Base-by-base conservation (phyloP, 495 filamentous ascomycete genomes). In the Penicillium odoratum region DNA sequence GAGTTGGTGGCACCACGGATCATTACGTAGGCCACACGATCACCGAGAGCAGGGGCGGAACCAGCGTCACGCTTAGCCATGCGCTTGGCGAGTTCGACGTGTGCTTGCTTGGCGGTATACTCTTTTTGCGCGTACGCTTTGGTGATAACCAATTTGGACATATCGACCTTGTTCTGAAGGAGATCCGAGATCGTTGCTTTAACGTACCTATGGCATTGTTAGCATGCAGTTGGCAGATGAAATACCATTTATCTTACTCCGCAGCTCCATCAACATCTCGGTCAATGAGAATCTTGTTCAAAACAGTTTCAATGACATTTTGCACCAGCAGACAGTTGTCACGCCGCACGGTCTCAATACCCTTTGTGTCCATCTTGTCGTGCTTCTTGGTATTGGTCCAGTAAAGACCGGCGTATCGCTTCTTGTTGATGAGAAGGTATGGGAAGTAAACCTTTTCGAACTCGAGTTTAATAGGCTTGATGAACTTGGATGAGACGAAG, bases 401-500 rank as follows among this genome's bases (percentile, higher is more conserved):
- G 76, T 92, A 98, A 13, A 99, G 78, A 33, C 94, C 94, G 11
- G 94, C 94, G 62, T 99, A 99, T 53, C 94, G 89, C 81, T 99
- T 99, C 76, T 99, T 99, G 84, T 99, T 99, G 84, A 99, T 99
- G 43, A 99, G 80, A 33, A 99, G 81, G 70, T 99, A 99, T 1
- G 94, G 94, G 68, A 90, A 99, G 72, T 99, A 99, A 3, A 99
- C 94, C 73, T 99, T 99, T 68, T 99, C 94, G 76, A 99, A 99
- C 69, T 99, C 94, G 16, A 99, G 83, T 75, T 97, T 99, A 78
- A 99, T 99, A 6, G 94, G 94, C 61, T 88, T 92, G 70, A 92
- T 76, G 73, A 98, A 98, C 68, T 97, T 96, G 25, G 82, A 78
- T 0, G 93, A 97, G 6, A 99, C 94, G 61, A 72, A 94, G 28